Percentiles rank a stretch among this genome's conserved stretches.
phyloP scores from a whole-genome alignment of 2,329 filamentous ascomycete genomes.

The Arachnomyces sp. region DNA sequence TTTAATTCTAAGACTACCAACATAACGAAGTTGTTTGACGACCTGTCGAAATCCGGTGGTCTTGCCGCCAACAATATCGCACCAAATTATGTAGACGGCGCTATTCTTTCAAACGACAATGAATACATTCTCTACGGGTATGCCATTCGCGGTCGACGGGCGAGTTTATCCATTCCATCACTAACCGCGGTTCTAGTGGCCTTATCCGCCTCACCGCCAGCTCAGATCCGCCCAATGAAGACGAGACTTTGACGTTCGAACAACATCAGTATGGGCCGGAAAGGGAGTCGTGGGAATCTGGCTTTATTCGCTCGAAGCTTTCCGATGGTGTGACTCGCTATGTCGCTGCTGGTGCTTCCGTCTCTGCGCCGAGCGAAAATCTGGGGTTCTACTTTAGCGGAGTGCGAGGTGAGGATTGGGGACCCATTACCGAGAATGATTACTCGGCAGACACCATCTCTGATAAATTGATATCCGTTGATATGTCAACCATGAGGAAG shows the following conservation, averaged over 20 bases:
- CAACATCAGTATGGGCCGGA: constrained; percentile 45
- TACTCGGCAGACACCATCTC: constrained; percentile 39
- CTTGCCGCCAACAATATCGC: constrained; percentile 44
- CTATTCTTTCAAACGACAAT: constrained; percentile 57
- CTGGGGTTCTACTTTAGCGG: constrained; percentile 66
- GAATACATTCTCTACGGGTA: constrained; percentile 58
- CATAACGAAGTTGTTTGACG: constrained; percentile 44
- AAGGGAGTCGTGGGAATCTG: constrained; percentile 36
- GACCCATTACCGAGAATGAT: constrained; percentile 38
- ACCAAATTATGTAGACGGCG: constrained; percentile 55
- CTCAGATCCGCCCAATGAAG: constrained; percentile 32
- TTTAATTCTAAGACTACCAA: constrained; percentile 48
- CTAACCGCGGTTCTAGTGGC: constrained; percentile 32
- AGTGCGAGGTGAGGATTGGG: constrained; percentile 45
- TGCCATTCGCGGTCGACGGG: background rate
- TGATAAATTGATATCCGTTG: constrained; percentile 52
- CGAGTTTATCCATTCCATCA: background rate
- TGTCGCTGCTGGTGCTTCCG: constrained; percentile 56
- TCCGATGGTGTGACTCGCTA: constrained; percentile 50
- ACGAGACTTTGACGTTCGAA: constrained; percentile 47
- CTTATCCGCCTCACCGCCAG: constrained; percentile 31
- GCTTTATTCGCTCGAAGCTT: constrained; percentile 39
- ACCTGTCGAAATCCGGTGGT: constrained; percentile 43
- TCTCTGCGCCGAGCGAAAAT: constrained; percentile 61
- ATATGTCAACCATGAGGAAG: constrained; percentile 46